Evolutionary conservation across 2,329 filamentous ascomycete genomes (phyloP).

Genomic region (Blumeria graminis): DNA sequence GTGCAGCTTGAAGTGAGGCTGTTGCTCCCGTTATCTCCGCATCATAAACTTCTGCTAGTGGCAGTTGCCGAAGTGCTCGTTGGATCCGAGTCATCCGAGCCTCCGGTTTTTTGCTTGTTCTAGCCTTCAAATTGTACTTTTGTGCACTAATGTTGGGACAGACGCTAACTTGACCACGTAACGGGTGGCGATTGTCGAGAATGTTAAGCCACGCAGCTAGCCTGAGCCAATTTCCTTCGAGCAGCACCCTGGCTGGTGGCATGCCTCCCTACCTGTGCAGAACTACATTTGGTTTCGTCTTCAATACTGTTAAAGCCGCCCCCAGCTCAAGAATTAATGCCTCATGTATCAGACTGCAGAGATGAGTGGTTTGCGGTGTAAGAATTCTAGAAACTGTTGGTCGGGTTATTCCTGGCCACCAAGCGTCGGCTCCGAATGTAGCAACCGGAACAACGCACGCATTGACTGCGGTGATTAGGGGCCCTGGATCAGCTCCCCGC

Average conservation of each 20-base stretch:
- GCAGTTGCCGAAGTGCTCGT: not conserved
- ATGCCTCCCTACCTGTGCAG: not conserved
- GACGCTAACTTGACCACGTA: not conserved
- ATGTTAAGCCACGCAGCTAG: not conserved
- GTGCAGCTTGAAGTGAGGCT: not conserved
- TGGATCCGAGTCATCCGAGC: not conserved
- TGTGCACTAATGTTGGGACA: not conserved
- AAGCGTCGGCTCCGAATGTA: too few relatives aligned
- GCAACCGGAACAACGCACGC: too few relatives aligned
- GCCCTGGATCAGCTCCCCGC: too few relatives aligned
- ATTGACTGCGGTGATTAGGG: too few relatives aligned
- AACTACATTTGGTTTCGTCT: not conserved
- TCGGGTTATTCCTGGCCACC: too few relatives aligned
- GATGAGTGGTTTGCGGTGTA: too few relatives aligned
- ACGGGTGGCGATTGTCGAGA: not conserved
- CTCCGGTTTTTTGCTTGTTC: not conserved
- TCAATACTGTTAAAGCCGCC: not conserved
- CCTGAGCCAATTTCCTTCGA: not conserved
- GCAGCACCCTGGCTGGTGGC: not conserved
- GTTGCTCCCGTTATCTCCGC: not conserved
- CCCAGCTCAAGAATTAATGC: too few relatives aligned
- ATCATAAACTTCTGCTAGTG: not conserved
- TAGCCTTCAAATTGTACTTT: not conserved
- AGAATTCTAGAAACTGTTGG: too few relatives aligned
- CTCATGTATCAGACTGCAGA: too few relatives aligned